Percentiles rank a stretch among this genome's conserved stretches.
phyloP scores from a whole-genome alignment of 768 basidiomycete species.

The Suillus plorans region DNA sequence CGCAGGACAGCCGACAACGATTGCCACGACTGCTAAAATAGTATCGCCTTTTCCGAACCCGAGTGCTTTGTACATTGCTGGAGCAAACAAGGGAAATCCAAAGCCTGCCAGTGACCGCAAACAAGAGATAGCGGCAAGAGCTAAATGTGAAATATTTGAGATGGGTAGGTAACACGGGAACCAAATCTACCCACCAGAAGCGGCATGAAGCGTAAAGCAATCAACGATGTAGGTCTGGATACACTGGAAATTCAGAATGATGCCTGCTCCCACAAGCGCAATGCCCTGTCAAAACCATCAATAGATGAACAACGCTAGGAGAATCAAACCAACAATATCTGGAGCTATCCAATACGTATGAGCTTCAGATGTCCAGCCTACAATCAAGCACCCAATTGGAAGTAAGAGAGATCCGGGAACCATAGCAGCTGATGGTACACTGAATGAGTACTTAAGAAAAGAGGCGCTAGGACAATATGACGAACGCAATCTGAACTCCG shows the following conservation, averaged over 20 bases:
- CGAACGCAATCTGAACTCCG: constrained; percentile 54
- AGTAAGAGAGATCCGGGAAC: constrained; percentile 57
- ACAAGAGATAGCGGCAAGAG: constrained; percentile 63
- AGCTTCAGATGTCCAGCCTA: constrained; percentile 67
- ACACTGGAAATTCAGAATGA: constrained; percentile 59
- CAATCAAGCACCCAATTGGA: constrained; percentile 66
- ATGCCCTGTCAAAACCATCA: constrained; percentile 45
- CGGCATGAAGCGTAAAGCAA: constrained; percentile 63
- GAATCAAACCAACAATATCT: constrained; percentile 50
- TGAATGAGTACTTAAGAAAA: constrained; percentile 6
- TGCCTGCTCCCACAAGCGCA: constrained; percentile 52
- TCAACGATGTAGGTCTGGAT: constrained; percentile 73
- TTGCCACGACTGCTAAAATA: constrained; percentile 56
- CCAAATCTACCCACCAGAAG: constrained; percentile 35
- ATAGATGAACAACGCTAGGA: not conserved
- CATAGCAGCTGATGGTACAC: constrained; percentile 47
- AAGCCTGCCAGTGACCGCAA: constrained; percentile 70
- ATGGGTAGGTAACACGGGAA: not conserved
- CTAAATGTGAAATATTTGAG: constrained; percentile 30
- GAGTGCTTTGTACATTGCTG: constrained; percentile 61
- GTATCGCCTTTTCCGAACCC: constrained; percentile 74
- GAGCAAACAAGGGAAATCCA: constrained; percentile 76
- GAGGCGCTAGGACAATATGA: not conserved
- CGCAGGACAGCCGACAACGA: constrained; percentile 61
- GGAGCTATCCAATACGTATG: constrained; percentile 67